Evolutionary conservation across 108 stramenopile genomes (phyloP), one percentile per base, ranked within the genome.

Genomic region (Nitzschia sp.): DNA sequence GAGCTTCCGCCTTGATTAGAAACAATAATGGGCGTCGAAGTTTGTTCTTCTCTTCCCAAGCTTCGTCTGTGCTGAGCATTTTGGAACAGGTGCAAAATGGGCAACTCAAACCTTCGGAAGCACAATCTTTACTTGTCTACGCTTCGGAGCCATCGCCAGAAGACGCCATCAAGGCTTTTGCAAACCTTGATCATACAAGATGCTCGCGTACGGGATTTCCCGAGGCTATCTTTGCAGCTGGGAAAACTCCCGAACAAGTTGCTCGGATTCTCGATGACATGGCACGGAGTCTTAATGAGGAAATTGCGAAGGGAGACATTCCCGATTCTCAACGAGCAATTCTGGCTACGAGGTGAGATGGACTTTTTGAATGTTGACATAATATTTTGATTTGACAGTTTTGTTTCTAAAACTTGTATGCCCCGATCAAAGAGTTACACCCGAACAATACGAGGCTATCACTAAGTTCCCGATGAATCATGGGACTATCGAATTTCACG

Each of bases 211-310:
- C 85, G 0, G 93, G 90, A 22, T 94, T 94, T 73, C 93, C 93
- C 2, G 93, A 94, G 50, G 93, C 87, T 45, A 84, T 94, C 9
- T 94, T 92, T 72, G 85, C 85, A 1, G 73, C 84, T 60, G 89
- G 89, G 0, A 94, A 94, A 52, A 90, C 93, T 1, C 75, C 93
- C 1, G 6, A 69, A 1, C 93, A 94, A 65, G 82, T 94, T 19
- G 84, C 85, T 36, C 30, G 54, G 19, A 94, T 94, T 69, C 70
- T 94, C 27, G 90, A 94, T 44, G 86, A 88, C 73, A 91, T 94
- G 90, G 93, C 93, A 2, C 48, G 72, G 0, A 60, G 89, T 68
- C 80, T 85, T 58, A 91, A 91, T 50, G 77, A 86, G 29, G 36
- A 62, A 21, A 58, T 72, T 17, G 48, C 66, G 29, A 50, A 61